Base-by-base conservation (phyloP, 73 alveolate species). In the Urostyla sp. region DNA sequence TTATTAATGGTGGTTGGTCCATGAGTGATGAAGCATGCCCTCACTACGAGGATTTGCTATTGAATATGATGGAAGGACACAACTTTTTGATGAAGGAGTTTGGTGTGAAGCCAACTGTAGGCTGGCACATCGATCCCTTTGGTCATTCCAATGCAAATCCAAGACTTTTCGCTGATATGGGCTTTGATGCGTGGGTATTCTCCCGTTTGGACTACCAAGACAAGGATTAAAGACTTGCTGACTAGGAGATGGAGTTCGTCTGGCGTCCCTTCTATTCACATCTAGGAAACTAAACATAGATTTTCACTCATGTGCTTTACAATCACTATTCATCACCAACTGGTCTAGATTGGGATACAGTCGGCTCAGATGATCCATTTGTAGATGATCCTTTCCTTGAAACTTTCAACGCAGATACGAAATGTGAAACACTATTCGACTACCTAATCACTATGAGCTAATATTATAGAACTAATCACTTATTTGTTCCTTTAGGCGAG, bases 1-100 rank as follows among this genome's bases (percentile, higher is more conserved):
- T 96, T 52, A 82, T 85, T 52, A 94, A 90, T 69, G 99, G 98
- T 16, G 99, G 99, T 6, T 96, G 99, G 99, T 88, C 92, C 53
- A 96, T 96, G 99, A 95, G 91, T 63, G 99, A 96, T 59, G 99
- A 96, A 76, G 99, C 99, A 0, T 85, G 96, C 18, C 75, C 98
- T 0, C 93, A 94, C 91, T 96, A 85, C 72, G 97, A 93, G 60
- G 98, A 96, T 61, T 67, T 94, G 54, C 90, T 96, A 57, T 94
- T 94, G 73, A 92, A 96, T 79, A 92, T 93, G 96, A 78, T 92
- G 58, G 72, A 80, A 36, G 99, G 99, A 3, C 98, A 94, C 78
- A 75, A 84, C 45, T 96, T 93, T 85, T 87, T 96, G 40, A 35
- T 74, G 84, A 94, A 92, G 37, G 91, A 85, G 43, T 94, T 96